Evolutionary conservation across 495 filamentous ascomycete species (phyloP), one percentile per base, ranked within the genome.

Genomic region (Penicillium herquei): DNA sequence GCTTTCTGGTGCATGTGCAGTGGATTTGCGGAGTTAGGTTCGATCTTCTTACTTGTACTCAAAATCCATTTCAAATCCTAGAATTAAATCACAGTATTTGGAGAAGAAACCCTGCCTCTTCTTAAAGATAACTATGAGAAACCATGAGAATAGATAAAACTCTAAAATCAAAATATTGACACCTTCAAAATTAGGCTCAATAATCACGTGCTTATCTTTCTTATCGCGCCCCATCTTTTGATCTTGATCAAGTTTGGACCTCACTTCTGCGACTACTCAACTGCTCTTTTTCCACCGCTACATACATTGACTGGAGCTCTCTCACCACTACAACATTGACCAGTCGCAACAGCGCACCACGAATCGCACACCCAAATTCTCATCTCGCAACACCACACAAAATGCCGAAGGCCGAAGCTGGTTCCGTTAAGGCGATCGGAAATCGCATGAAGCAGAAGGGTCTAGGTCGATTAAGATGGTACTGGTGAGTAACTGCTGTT

Each of bases 321-420:
- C 4, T 26, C 21, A 26, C 21, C 21, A 26, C 21, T 1, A 4
- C 1, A 26, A 1, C 2, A 26, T 26, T 26, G 21, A 26, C 4
- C 21, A 26, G 21, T 26, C 1, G 21, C 21, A 26, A 26, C 21
- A 26, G 21, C 21, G 4, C 21, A 26, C 21, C 21, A 2, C 21
- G 21, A 26, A 26, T 26, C 34, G 12, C 39, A 41, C 39, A 55
- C 37, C 18, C 51, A 13, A 10, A 32, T 7, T 16, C 30, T 14
- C 26, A 52, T 48, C 39, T 42, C 42, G 42, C 43, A 51, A 5
- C 35, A 39, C 44, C 30, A 12, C 26, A 12, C 76, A 88, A 64
- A n/a, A 98, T 98, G 95, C 88, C 88, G 51, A 87, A 87, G 74
- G 95, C 95, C 55, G 94, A 98, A 78, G 85, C 89, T 17, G 95